Conservation (phyloP, 2,329 filamentous ascomycete species). For the Calonectria pteridis region DNA sequence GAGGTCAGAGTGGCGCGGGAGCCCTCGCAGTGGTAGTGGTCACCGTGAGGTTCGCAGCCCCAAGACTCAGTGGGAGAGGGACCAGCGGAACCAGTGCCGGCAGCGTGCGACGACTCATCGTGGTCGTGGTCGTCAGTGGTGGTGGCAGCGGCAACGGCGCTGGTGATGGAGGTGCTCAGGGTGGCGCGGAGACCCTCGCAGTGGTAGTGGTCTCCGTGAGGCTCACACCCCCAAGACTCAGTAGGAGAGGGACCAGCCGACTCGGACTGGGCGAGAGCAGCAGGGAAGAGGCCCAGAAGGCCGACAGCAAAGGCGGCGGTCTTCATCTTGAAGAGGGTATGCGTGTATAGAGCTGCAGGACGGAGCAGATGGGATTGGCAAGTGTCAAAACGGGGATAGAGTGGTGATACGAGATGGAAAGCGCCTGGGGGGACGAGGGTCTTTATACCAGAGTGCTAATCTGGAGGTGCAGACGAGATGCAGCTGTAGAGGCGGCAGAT, state of each 20-base stretch:
- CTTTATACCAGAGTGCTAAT: conserved; percentile 17
- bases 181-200: conserved; percentile 39
- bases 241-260: conserved; percentile 38
- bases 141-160: conserved; percentile 14
- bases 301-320: conserved; percentile 36
- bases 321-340: conserved; percentile 39
- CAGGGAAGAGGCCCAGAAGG: conserved; percentile 39
- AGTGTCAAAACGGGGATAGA: conserved; percentile 6
- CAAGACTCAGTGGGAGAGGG: conserved; percentile 39
- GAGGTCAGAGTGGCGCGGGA: conserved; percentile 30
- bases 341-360: neutral
- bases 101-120: conserved; percentile 25
- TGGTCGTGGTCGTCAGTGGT: conserved; percentile 31
- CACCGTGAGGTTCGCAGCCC: conserved; percentile 34
- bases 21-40: conserved; percentile 39
- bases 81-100: conserved; percentile 24
- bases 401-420: conserved; percentile 25
- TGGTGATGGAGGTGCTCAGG: conserved; percentile 14
- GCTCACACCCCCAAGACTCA: conserved; percentile 33
- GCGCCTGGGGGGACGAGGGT: neutral
- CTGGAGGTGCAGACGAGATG: neutral
- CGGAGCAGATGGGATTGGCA: neutral
- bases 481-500: conserved; percentile 7
- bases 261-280: conserved; percentile 32
- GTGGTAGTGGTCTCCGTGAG: conserved; percentile 35